These are phyloP conservation scores for Neospermospora avenae DNA, from an alignment of 2,329 filamentous ascomycete genomes.

Conservation along the genomic window DNA sequence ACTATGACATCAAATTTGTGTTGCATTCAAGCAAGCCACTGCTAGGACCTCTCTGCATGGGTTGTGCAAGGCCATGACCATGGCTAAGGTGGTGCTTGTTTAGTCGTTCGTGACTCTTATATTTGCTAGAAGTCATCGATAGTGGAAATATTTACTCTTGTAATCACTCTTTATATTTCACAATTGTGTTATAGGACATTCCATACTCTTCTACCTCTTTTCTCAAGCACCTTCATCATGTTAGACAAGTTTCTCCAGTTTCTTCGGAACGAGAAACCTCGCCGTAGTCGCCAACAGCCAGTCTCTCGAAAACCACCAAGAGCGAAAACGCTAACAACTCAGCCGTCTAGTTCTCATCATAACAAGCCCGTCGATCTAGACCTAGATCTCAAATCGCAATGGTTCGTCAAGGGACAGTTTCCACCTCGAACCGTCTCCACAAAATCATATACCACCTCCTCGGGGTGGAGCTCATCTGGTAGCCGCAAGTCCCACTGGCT, in stretches of 20 bases:
- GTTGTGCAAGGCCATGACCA: not conserved
- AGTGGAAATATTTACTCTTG: too few species aligned
- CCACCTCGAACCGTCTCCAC: constrained; percentile 25
- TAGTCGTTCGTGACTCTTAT: not conserved
- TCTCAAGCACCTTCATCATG: not conserved
- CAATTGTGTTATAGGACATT: not conserved
- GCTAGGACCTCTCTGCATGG: not conserved
- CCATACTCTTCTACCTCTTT: not conserved
- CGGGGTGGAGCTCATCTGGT: constrained; percentile 28
- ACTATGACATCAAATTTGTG: too few species aligned
- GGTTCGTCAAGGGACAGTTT: constrained; percentile 33
- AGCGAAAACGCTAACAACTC: constrained; percentile 18
- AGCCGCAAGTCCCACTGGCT: constrained; percentile 33
- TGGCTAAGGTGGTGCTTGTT: not conserved
- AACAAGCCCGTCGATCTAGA: constrained; percentile 26
- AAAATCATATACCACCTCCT: constrained; percentile 17
- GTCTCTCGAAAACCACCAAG: not conserved
- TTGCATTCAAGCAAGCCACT: too few species aligned
- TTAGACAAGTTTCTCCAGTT: not conserved
- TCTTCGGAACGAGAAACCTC: not conserved
- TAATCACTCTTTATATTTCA: not conserved
- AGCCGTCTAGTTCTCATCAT: constrained; percentile 17
- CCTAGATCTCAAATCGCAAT: constrained; percentile 33
- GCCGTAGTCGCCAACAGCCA: not conserved
- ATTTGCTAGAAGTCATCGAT: not conserved